Evolutionary conservation across 768 basidiomycete species (phyloP).

Genomic region (Pulveroboletus frians): DNA sequence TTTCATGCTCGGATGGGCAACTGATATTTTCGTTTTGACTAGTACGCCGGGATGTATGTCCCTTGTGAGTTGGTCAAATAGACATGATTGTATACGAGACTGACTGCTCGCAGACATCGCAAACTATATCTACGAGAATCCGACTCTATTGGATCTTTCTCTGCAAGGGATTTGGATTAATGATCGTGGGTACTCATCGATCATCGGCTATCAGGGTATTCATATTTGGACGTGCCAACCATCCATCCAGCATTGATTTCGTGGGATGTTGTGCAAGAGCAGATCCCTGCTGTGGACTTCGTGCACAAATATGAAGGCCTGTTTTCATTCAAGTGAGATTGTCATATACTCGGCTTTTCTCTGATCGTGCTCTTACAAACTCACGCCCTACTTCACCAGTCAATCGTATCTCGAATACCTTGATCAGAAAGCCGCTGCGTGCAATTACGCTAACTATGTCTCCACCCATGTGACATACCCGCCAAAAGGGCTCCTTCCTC

Average conservation of each 20-base stretch:
- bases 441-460: slow-evolving; percentile 60
- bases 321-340: slow-evolving; percentile 64
- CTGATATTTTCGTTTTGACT: background rate
- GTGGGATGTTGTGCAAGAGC: slow-evolving; percentile 57
- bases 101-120: slow-evolving; percentile 52
- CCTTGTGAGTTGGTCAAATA: slow-evolving; percentile 38
- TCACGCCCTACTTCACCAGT: slow-evolving; percentile 29
- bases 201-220: background rate
- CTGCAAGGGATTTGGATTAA: slow-evolving; percentile 69
- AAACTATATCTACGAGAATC: slow-evolving; percentile 63
- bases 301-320: slow-evolving; percentile 68
- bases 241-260: slow-evolving; percentile 45
- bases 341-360: background rate
- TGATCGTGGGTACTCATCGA: slow-evolving; percentile 49
- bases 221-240: background rate
- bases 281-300: slow-evolving; percentile 71
- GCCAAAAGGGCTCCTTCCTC: slow-evolving; percentile 59
- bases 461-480: slow-evolving; percentile 63
- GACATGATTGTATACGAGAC: background rate
- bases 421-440: slow-evolving; percentile 46
- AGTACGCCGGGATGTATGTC: slow-evolving; percentile 65
- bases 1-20: background rate
- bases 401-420: slow-evolving; percentile 58
- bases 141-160: slow-evolving; percentile 45
- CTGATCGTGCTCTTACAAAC: background rate